These are phyloP conservation scores for Musa balbisiana DNA, from an alignment of 202 grass and related monocot genomes.

Conservation along the genomic window DNA sequence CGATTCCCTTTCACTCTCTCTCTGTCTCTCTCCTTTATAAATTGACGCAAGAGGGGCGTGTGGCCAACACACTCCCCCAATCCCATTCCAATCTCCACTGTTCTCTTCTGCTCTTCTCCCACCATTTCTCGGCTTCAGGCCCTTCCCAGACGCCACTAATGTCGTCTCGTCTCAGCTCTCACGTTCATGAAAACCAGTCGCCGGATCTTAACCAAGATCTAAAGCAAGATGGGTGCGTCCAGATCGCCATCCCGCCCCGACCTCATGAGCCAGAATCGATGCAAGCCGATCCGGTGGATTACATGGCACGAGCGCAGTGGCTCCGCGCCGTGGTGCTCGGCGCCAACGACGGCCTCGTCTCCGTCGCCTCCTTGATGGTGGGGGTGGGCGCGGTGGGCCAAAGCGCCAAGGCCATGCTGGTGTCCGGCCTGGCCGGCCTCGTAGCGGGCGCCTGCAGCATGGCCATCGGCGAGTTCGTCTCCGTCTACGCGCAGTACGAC, in stretches of 20 bases:
- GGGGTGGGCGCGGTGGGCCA: not conserved
- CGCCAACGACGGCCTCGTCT: constrained; percentile 7
- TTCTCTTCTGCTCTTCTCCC: not conserved
- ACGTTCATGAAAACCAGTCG: not conserved
- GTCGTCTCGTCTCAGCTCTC: not conserved
- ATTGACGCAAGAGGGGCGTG: too few relatives aligned
- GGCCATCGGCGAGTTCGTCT: constrained; percentile 6
- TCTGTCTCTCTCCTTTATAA: too few relatives aligned
- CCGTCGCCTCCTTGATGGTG: not conserved
- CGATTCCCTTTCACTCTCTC: too few relatives aligned
- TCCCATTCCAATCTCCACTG: not conserved
- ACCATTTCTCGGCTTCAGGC: not conserved
- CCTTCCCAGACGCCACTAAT: not conserved
- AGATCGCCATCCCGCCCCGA: not conserved
- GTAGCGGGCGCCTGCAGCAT: not conserved
- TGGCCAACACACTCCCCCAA: not conserved
- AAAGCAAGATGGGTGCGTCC: not conserved
- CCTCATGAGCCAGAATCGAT: not conserved
- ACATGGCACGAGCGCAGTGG: constrained; percentile 11
- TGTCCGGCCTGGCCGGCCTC: constrained; percentile 6
- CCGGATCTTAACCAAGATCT: not conserved
- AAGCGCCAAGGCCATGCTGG: not conserved
- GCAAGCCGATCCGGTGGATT: not conserved
- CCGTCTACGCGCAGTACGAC: constrained; percentile 5
- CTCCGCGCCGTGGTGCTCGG: constrained; percentile 6